Conservation (phyloP, 2,329 filamentous ascomycete species). For the Dactylellina leptospora region DNA sequence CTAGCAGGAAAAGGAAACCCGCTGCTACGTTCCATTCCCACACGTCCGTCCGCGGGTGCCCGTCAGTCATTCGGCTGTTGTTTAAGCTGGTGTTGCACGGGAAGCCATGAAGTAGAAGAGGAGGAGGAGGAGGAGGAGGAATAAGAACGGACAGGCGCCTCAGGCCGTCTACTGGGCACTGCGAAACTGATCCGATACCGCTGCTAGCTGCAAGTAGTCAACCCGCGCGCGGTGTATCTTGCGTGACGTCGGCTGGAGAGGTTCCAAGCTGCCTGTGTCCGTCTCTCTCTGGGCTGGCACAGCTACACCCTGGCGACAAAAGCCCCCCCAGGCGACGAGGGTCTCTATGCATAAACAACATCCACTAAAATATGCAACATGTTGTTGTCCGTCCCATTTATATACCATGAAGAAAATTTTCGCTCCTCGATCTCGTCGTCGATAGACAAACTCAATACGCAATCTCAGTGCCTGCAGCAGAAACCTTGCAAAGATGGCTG, state of each 20-base stretch:
- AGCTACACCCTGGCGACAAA: conserved; percentile 45
- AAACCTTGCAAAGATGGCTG: conserved; percentile 51
- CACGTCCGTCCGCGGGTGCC: not conserved
- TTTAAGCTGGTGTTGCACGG: conserved; percentile 38
- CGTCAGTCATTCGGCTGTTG: no score
- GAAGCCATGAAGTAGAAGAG: conserved; percentile 4
- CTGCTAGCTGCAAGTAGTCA: no score
- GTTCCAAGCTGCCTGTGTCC: not conserved
- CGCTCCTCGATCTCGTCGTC: conserved; percentile 45
- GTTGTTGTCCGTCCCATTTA: conserved; percentile 53
- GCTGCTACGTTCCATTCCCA: not conserved
- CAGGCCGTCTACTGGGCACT: conserved; percentile 4
- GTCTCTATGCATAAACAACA: conserved; percentile 52
- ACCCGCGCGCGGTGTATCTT: conserved; percentile 10
- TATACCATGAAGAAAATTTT: conserved; percentile 51
- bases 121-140: no score
- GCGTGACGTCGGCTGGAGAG: conserved; percentile 39
- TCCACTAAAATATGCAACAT: conserved; percentile 54
- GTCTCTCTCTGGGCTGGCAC: not conserved
- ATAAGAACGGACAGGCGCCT: no score
- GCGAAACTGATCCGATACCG: conserved; percentile 29
- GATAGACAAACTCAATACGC: conserved; percentile 33
- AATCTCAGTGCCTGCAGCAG: conserved; percentile 52
- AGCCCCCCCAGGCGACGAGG: conserved; percentile 35
- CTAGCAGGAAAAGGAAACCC: not conserved